phyloP scores from a whole-genome alignment of 345 rosid genomes.

The Durio zibethinus region DNA sequence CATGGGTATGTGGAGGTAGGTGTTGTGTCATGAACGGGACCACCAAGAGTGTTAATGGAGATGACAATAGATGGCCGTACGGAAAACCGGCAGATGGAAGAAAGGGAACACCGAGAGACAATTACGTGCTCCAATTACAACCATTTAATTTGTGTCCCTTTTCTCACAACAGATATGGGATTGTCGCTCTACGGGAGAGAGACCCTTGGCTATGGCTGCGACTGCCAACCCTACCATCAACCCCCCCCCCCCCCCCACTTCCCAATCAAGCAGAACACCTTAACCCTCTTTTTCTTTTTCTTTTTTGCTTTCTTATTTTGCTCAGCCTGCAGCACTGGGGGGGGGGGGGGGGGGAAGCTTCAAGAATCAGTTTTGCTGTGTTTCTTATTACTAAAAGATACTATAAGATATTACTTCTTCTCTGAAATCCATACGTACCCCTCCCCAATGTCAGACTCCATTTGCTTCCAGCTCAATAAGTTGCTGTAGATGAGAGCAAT shows the following conservation, averaged over 20 bases:
- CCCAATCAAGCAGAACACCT: background rate
- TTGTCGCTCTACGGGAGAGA: slow-evolving; percentile 44
- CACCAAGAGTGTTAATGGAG: slow-evolving; percentile 25
- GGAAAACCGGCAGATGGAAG: slow-evolving; percentile 52
- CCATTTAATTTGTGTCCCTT: slow-evolving; percentile 51
- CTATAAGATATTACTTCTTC: slow-evolving; percentile 26
- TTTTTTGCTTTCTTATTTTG: slow-evolving; percentile 7
- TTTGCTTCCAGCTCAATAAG: slow-evolving; percentile 51
- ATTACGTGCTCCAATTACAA: slow-evolving; percentile 54
- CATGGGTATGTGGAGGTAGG: slow-evolving; percentile 28
- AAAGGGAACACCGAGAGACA: slow-evolving; percentile 36
- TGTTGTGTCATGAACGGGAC: slow-evolving; percentile 39
- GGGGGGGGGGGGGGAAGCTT: too few relatives aligned
- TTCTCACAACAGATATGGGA: slow-evolving; percentile 37
- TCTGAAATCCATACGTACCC: slow-evolving; percentile 40
- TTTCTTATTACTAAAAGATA: slow-evolving; percentile 9
- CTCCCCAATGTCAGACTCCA: slow-evolving; percentile 50
- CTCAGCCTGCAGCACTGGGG: background rate
- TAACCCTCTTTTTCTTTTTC: background rate
- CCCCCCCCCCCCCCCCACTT: too few relatives aligned
- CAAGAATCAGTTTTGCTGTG: slow-evolving; percentile 21
- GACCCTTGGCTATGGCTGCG: slow-evolving; percentile 24
- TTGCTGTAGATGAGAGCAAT: slow-evolving; percentile 46
- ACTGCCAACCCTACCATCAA: slow-evolving; percentile 22
- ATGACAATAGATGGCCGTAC: slow-evolving; percentile 22